Evolutionary conservation across 2,329 filamentous ascomycete species (phyloP), one percentile per base, ranked within the genome.

Genomic region (Cladosporium halotolerans): DNA sequence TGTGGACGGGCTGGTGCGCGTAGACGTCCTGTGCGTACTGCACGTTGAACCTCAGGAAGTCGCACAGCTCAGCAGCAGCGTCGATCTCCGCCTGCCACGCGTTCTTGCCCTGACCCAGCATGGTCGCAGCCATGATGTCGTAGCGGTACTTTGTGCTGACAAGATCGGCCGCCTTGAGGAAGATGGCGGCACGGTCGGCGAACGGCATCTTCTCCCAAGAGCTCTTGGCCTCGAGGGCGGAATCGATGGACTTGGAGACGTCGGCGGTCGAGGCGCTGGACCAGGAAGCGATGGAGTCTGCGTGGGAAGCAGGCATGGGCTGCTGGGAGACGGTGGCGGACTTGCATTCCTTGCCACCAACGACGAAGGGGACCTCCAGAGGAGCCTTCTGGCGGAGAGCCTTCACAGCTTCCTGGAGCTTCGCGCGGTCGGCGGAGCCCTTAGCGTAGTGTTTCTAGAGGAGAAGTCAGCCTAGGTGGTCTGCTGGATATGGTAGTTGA

Each of bases 51-150:
- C 73, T 72, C 68, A 96, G 76, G 73, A 96, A 96, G 70, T 97
- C 92, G 62, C 82, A 85, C 62, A 95, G 74, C 77, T 97, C 92
- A 9, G 92, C 92, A 16, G 91, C 91, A 42, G 90, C 81, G 72
- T 96, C 92, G 58, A 96, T 96, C 79, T 97, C 92, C 13, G 92
- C 92, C 73, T 97, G 92, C 89, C 90, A 96, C 45, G 88, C 89
- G 70, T 96, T 96, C 81, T 96, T 96, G 64, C 92, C 92, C 74
- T 96, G 92, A 57, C 92, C 92, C 36, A 95, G 78, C 83, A 96
- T 96, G 11, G 92, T 96, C 44, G 89, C 83, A 4, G 92, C 91
- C 88, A 96, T 95, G 62, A 97, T 82, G 52, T 96, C 89, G 73
- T 95, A 96, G 66, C 92, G 83, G 74, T 97, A 96, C 76, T 96